Evolutionary conservation across 345 rosid genomes (phyloP).

Genomic region (Odontarrhena argentea): DNA sequence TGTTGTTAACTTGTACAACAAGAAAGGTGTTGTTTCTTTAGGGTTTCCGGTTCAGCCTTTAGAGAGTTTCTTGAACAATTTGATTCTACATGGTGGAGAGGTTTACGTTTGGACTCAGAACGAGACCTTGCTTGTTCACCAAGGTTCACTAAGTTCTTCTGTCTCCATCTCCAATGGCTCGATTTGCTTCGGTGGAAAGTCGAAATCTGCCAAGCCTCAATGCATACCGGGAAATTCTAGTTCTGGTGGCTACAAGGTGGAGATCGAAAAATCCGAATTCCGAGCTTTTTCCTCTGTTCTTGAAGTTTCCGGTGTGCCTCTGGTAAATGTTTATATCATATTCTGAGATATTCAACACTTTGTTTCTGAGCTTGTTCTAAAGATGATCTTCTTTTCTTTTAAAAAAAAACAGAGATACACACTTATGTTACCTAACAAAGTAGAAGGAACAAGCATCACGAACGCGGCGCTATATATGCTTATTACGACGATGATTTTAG

Average conservation of each 20-base stretch:
- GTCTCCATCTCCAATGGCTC: slow-evolving; percentile 29
- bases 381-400: neutral
- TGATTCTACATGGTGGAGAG: slow-evolving; percentile 28
- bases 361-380: slow-evolving; percentile 9
- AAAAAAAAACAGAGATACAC: slow-evolving; percentile 51
- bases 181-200: slow-evolving; percentile 25
- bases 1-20: slow-evolving; percentile 25
- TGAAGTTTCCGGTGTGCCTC: slow-evolving; percentile 35
- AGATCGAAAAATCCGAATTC: slow-evolving; percentile 23
- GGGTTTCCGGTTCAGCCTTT: slow-evolving; percentile 32
- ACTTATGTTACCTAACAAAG: slow-evolving; percentile 48
- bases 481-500: slow-evolving; percentile 36
- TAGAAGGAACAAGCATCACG: slow-evolving; percentile 21
- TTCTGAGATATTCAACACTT: neutral
- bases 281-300: slow-evolving; percentile 35
- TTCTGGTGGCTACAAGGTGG: slow-evolving; percentile 17
- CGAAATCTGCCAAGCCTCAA: neutral
- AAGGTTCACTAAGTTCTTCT: slow-evolving; percentile 28
- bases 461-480: slow-evolving; percentile 18
- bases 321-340: slow-evolving; percentile 32
- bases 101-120: slow-evolving; percentile 37
- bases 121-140: slow-evolving; percentile 4
- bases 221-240: slow-evolving; percentile 25
- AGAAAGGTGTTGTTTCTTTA: slow-evolving; percentile 36
- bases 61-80: slow-evolving; percentile 7